Percentiles rank a stretch among this genome's conserved stretches.
Evolutionary conservation across 768 basidiomycete species (phyloP).

Genomic region (Zangia roseola): DNA sequence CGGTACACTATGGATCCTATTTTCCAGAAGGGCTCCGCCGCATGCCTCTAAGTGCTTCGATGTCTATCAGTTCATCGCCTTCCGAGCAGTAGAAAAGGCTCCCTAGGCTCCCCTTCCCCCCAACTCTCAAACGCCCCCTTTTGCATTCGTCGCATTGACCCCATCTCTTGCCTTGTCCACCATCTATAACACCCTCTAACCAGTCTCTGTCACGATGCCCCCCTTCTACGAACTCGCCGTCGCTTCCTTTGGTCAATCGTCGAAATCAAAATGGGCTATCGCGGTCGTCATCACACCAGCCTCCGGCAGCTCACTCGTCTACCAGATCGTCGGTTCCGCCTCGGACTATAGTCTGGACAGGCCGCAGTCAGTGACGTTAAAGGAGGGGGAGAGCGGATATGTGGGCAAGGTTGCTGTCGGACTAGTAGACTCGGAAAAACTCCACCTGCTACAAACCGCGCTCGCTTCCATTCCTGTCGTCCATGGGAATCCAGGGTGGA

Average conservation of each 20-base stretch:
- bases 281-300: slow-evolving; percentile 28
- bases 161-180: background rate
- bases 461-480: slow-evolving; percentile 27
- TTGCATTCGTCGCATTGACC: background rate
- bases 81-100: slow-evolving; percentile 22
- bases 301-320: slow-evolving; percentile 30
- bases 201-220: slow-evolving; percentile 21
- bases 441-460: slow-evolving; percentile 28
- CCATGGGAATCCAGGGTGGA: slow-evolving; percentile 29
- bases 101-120: background rate
- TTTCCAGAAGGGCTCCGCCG: slow-evolving; percentile 20
- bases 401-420: slow-evolving; percentile 23
- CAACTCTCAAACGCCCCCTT: slow-evolving; percentile 1
- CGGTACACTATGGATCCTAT: slow-evolving; percentile 16
- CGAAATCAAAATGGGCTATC: slow-evolving; percentile 27
- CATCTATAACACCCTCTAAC: background rate
- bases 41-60: slow-evolving; percentile 20
- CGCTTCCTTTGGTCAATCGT: slow-evolving; percentile 25
- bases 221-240: slow-evolving; percentile 34
- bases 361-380: slow-evolving; percentile 33
- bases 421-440: slow-evolving; percentile 27
- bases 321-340: slow-evolving; percentile 29
- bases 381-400: slow-evolving; percentile 30
- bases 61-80: slow-evolving; percentile 15
- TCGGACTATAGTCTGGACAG: slow-evolving; percentile 32